Base-by-base conservation (phyloP, 257 asterid genomes). In the Marsdenia floribunda region DNA sequence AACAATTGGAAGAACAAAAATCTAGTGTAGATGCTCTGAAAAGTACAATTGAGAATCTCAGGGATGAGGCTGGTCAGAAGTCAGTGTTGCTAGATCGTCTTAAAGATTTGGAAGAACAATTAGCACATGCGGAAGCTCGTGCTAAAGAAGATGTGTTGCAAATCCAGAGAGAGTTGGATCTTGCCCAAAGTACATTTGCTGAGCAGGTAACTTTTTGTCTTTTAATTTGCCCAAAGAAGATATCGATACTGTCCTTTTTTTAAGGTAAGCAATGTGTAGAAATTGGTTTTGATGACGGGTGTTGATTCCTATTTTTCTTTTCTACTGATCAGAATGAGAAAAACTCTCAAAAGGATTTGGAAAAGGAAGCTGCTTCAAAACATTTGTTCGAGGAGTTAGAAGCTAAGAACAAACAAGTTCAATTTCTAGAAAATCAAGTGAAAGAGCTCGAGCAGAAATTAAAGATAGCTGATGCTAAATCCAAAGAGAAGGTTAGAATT, bases 1-100 rank as follows among this genome's bases (percentile, higher is more conserved):
- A 86, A 79, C 91, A 90, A 80, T 64, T 94, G 88, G 88, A 89
- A 80, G 92, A 84, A 74, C 90, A 85, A 24, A 88, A 82, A 73
- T 83, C 88, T 5, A 82, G 73, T 29, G 93, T 84, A 81, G 87
- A 81, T 76, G 83, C 85, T 60, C 77, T 90, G 87, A 90, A 86
- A 82, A 82, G 85, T 66, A 86, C 88, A 77, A 26, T 87, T 73
- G 96, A 90, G 77, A 73, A 49, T 82, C 85, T 88, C 75, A 74
- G 83, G 74, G 52, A 82, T 46, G 97, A 89, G 72, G 81, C 75
- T 61, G 77, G 80, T 37, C 88, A 89, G 76, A 89, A 86, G 82
- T 80, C 84, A 15, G 88, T 77, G 80, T 33, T 88, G 83, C 90
- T 89, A 75, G 84, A 83, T 71, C 88, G 63, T 59, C 46, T 90